Conservation (phyloP, 2,329 filamentous ascomycete species). For the Hysterium pulicare region DNA sequence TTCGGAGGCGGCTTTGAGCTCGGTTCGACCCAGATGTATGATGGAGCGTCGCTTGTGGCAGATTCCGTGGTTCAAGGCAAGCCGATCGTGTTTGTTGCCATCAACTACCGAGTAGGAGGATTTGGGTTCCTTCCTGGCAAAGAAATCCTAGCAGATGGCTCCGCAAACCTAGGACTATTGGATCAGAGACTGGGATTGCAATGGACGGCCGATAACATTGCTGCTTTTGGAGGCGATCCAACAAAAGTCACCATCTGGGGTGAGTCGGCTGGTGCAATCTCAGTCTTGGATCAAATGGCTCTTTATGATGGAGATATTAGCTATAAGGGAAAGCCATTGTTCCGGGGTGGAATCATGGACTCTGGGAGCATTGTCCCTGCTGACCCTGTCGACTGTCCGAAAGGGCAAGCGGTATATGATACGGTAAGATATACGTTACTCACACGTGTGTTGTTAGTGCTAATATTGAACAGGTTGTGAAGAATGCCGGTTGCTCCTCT, state of each 20-base stretch:
- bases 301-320: constrained; percentile 69
- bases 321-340: constrained; percentile 72
- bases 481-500: constrained; percentile 44
- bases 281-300: constrained; percentile 71
- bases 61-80: constrained; percentile 50
- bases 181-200: constrained; percentile 71
- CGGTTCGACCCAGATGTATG: constrained; percentile 39
- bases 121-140: constrained; percentile 72
- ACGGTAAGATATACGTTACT: constrained; percentile 49
- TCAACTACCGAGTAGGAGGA: constrained; percentile 73
- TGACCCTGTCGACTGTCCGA: constrained; percentile 59
- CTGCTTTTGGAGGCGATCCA: constrained; percentile 58
- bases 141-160: constrained; percentile 64
- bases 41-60: constrained; percentile 38
- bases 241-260: constrained; percentile 48
- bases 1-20: constrained; percentile 37
- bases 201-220: constrained; percentile 77
- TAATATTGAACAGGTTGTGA: constrained; percentile 45
- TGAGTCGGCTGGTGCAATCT: constrained; percentile 58
- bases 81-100: constrained; percentile 69
- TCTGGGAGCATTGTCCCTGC: constrained; percentile 38
- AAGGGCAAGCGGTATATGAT: constrained; percentile 57
- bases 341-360: constrained; percentile 74
- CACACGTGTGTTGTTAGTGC: too few relatives aligned
- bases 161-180: constrained; percentile 66